A percentile compares a stretch with the other conserved stretches of the same genome.
Conservation (phyloP, 2,329 filamentous ascomycete genomes). For the Microdochium bolleyi region DNA sequence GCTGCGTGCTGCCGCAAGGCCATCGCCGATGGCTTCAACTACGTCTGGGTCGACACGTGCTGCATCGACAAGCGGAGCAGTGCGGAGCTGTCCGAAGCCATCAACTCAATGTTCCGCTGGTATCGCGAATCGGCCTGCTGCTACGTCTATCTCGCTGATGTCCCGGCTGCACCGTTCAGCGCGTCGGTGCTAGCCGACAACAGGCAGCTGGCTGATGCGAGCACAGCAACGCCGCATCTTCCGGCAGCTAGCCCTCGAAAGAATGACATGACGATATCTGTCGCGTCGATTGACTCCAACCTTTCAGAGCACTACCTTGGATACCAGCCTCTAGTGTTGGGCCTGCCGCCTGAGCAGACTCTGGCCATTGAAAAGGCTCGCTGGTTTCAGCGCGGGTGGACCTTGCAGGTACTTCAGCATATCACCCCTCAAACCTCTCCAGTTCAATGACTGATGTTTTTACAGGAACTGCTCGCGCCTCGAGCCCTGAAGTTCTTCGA, state of each 20-base stretch:
- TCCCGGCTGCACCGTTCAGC: background rate
- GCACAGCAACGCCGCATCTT: background rate
- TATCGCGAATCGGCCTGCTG: background rate
- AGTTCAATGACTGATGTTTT: background rate
- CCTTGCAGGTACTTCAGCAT: background rate
- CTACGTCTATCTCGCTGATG: background rate
- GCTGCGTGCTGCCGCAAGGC: background rate
- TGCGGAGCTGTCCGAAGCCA: conserved; percentile 7
- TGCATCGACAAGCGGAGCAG: conserved; percentile 7
- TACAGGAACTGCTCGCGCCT: background rate
- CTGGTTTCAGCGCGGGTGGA: conserved; percentile 1
- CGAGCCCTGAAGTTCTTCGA: background rate
- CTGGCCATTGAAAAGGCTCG: background rate
- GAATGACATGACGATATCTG: too few species aligned
- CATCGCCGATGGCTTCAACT: background rate
- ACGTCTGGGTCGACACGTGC: conserved; percentile 14
- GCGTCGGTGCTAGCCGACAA: background rate
- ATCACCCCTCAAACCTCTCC: background rate
- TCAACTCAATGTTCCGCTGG: conserved; percentile 10
- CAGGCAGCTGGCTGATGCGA: background rate
- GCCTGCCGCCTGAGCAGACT: background rate
- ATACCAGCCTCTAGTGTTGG: too few species aligned
- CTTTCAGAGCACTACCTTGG: too few species aligned
- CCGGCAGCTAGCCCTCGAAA: background rate
- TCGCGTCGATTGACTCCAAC: too few species aligned